Base-by-base conservation (phyloP, 2,329 filamentous ascomycete species). In the Biscogniauxia mediterranea region DNA sequence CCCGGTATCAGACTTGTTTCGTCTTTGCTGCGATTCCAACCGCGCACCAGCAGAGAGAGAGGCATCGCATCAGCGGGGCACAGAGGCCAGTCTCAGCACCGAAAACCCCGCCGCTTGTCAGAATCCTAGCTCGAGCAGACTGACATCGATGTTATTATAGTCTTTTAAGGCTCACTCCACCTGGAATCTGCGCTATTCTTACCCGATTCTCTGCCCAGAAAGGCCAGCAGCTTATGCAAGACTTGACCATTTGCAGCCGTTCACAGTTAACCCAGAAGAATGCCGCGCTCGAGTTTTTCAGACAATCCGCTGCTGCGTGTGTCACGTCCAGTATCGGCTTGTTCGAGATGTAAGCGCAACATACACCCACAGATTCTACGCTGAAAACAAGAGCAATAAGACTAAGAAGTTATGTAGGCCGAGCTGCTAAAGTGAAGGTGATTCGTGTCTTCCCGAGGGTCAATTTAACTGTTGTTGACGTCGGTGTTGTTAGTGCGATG, bases 341-440 rank as follows among this genome's bases (percentile, higher is more conserved):
- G 91, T 74, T 91, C 90, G 61, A 83, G 90, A 81, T 94, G 91
- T 82, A 65, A 76, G 80, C 75, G 50, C 52, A 32, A 54, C 26
- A 59, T 50, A 55, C 32, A 52, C n/a, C 21, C 19, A 28, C 51
- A 49, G 32, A 58, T 63, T 28, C 64, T 38, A 52, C 23, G 7
- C 4, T 59, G 50, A 53, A 52, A 23, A 21, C 38, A 5, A 32
- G 55, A 63, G 58, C 28, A 26, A 26, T 7, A 25, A 55, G 52
- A 58, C 68, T 69, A 65, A 70, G 56, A 55, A 61, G 53, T 61
- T 8, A 17, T 56, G 57, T 68, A 87, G 86, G 86, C 79, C 91
- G 95, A 63, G 86, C 89, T 63, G 93, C 94, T 58, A 99, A 99
- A 80, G 93, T 98, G 74, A 97, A 96, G 83, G 87, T 89, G 52